A percentile compares a stretch with the other conserved stretches of the same genome.
Evolutionary conservation across 1,284 basidiomycete species (phyloP).

Genomic region (Cutaneotrichosporon sp.): DNA sequence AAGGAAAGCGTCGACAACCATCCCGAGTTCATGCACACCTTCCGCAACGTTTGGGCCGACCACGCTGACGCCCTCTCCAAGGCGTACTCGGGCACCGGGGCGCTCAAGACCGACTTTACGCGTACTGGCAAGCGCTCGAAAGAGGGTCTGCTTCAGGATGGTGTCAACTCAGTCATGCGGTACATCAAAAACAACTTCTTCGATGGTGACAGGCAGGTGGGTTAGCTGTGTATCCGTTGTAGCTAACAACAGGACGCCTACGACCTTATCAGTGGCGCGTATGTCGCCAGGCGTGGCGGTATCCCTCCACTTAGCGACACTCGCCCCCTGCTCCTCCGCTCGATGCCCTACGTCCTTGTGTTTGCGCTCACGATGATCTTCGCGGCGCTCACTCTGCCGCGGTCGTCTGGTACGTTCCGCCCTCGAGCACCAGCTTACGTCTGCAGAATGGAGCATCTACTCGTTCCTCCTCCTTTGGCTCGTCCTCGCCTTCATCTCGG

Average conservation of each 20-base stretch:
- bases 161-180: conserved; percentile 75
- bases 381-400: conserved; percentile 74
- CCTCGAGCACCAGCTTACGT: conserved; percentile 35
- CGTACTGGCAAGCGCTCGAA: conserved; percentile 83
- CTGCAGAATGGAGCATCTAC: conserved; percentile 34
- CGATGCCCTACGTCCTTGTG: conserved; percentile 78
- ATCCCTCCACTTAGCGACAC: conserved; percentile 69
- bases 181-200: conserved; percentile 98
- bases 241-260: conserved; percentile 68
- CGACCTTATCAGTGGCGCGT: conserved; percentile 88
- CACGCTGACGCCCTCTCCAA: conserved; percentile 88
- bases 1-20: conserved; percentile 72
- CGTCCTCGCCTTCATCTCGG: conserved; percentile 57
- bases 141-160: conserved; percentile 77
- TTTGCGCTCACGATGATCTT: conserved; percentile 83
- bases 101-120: conserved; percentile 95
- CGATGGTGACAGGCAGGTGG: conserved; percentile 76
- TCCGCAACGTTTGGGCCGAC: conserved; percentile 96
- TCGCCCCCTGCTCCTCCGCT: conserved; percentile 71
- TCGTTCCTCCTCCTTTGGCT: conserved; percentile 76
- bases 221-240: not conserved
- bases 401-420: conserved; percentile 62
- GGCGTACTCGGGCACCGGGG: conserved; percentile 92
- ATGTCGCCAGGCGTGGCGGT: conserved; percentile 69
- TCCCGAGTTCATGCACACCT: conserved; percentile 69